These are phyloP conservation scores for Chalaropsis thielavioides DNA, from an alignment of 2,329 filamentous ascomycete species.

Conservation along the genomic window DNA sequence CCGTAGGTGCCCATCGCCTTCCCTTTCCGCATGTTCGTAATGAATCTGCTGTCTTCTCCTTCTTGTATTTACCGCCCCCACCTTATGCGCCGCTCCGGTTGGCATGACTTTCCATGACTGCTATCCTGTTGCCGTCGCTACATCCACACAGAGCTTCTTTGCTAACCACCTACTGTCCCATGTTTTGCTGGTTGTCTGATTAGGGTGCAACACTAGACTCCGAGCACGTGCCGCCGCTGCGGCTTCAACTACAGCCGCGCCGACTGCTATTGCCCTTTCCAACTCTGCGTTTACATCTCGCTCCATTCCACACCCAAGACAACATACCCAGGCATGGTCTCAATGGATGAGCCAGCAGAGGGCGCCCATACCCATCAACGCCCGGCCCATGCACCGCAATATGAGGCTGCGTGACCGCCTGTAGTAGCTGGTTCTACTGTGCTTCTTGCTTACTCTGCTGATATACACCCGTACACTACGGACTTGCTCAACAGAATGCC, in stretches of 20 bases:
- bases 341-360: constrained; percentile 18
- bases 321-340: constrained; percentile 16
- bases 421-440: neutral
- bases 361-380: constrained; percentile 8
- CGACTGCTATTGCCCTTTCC: neutral
- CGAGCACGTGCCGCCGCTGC: constrained; percentile 22
- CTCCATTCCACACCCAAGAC: neutral
- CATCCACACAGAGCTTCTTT: neutral
- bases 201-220: neutral
- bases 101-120: neutral
- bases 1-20: neutral
- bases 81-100: neutral
- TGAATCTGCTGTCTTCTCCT: neutral
- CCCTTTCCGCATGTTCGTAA: neutral
- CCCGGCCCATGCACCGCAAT: constrained; percentile 9
- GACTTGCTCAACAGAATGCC: neutral
- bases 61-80: constrained; percentile 3
- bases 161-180: neutral
- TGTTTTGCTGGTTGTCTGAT: neutral
- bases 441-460: constrained; percentile 3
- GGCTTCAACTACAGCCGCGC: neutral
- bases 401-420: neutral
- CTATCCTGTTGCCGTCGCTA: neutral
- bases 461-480: neutral
- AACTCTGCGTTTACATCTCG: neutral